A percentile compares a stretch with the other conserved stretches of the same genome.
These are phyloP conservation scores for Lipomyces kockii DNA, from an alignment of 805 yeast species.

Conservation along the genomic window DNA sequence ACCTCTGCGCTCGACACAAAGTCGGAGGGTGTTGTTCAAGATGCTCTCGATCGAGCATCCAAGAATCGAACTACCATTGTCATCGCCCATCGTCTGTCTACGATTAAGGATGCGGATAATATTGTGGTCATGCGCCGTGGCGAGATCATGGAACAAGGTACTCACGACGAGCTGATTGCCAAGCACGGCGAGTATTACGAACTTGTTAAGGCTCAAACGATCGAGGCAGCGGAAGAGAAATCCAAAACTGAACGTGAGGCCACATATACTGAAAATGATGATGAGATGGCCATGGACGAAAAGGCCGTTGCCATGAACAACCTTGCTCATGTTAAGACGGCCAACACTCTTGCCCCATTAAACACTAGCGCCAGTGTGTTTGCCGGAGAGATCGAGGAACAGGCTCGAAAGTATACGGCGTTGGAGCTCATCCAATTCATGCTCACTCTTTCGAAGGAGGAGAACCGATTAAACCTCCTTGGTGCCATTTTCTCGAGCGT, in stretches of 20 bases:
- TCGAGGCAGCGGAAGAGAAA: conserved; percentile 25
- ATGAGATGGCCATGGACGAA: conserved; percentile 7
- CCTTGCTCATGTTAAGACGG: conserved; percentile 3
- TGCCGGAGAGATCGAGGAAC: conserved; percentile 23
- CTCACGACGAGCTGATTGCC: conserved; percentile 44
- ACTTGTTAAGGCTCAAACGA: conserved; percentile 42
- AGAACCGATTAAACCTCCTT: conserved; percentile 24
- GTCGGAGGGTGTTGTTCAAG: conserved; percentile 64
- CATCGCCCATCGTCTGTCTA: conserved; percentile 58
- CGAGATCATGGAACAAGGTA: conserved; percentile 52
- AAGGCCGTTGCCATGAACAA: conserved; percentile 10
- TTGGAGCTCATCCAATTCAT: conserved; percentile 30
- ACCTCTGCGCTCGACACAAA: conserved; percentile 69
- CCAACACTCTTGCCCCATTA: not conserved
- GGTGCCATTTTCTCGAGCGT: conserved; percentile 33
- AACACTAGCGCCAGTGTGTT: conserved; percentile 3
- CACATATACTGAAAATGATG: conserved; percentile 1
- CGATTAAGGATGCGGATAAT: conserved; percentile 55
- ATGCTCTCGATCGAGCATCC: conserved; percentile 50
- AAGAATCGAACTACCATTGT: conserved; percentile 52
- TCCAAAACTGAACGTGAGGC: conserved; percentile 14
- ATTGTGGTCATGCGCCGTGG: conserved; percentile 53
- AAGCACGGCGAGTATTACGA: conserved; percentile 38
- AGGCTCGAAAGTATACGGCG: conserved; percentile 5
- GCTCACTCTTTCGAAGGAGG: conserved; percentile 20